Conservation (phyloP, 192 early-diverging fungal genomes). For the Diversispora epigaea region DNA sequence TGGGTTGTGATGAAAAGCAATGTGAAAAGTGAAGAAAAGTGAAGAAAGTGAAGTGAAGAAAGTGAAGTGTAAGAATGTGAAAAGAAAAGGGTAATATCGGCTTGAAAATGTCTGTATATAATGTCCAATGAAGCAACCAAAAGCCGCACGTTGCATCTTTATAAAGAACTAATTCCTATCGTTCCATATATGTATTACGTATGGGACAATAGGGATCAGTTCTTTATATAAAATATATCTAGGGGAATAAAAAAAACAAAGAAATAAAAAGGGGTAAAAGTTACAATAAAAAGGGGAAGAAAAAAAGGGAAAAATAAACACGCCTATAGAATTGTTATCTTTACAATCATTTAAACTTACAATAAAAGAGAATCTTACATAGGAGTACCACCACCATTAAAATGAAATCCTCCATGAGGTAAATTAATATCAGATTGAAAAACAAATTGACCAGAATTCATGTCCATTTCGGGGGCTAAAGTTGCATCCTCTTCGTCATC, state of each 20-base stretch:
- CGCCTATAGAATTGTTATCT: not conserved
- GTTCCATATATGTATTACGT: not conserved
- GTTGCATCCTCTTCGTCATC: conserved; percentile 79
- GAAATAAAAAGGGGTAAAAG: not conserved
- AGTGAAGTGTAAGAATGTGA: not conserved
- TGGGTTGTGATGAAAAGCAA: not conserved
- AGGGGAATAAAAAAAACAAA: not conserved
- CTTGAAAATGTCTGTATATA: conserved; percentile 11
- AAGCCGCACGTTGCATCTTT: conserved; percentile 7
- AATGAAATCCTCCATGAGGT: conserved; percentile 83
- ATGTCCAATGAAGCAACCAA: conserved; percentile 5
- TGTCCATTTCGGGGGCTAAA: conserved; percentile 73
- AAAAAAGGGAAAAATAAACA: not conserved
- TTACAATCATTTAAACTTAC: not conserved
- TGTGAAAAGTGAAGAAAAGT: too few species aligned
- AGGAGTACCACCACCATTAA: conserved; percentile 45
- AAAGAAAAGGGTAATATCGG: not conserved
- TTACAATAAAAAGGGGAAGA: not conserved
- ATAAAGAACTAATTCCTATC: conserved; percentile 4
- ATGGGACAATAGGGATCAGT: not conserved
- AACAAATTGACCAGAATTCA: conserved; percentile 73
- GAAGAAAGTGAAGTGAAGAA: not conserved
- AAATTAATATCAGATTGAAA: conserved; percentile 68
- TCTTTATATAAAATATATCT: not conserved
- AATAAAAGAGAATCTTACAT: conserved; percentile 3